Evolutionary conservation across 75 land plant genomes (phyloP), one percentile per base, ranked within the genome.

Genomic region (Picea sitchensis): DNA sequence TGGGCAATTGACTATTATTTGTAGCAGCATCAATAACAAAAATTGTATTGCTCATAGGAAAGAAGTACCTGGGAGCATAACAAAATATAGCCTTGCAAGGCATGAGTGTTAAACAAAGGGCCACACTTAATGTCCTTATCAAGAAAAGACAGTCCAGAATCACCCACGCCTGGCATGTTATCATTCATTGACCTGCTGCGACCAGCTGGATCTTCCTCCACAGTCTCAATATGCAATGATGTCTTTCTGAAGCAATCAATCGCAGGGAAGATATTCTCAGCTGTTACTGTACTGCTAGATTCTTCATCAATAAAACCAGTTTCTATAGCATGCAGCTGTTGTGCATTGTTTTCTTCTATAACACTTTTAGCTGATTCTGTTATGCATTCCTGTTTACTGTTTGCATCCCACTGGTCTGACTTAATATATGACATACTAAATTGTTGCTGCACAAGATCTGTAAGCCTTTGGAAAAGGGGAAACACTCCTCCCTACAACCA

Each of bases 51-150:
- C 31, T 51, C 21, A 59, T 38, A 81, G 18, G 26, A 76, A n/a
- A n/a, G n/a, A 54, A 59, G 1, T 84, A 96, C 99, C 95, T 96
- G 99, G 60, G 95, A 87, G 78, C 98, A 94, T 20, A 96, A 80
- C 51, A 96, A 83, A 79, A 96, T 78, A 74, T 96, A 96, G 41
- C 91, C 93, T 81, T 96, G 99, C 79, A 96, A 81, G 1, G 92
- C 95, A 59, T 83, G 80, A 76, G 88, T 71, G 76, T 96, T 82
- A 73, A 88, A 94, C 26, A 96, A 79, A 77, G 99, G 98, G 2
- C 87, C 90, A 14, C 64, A 75, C 67, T 82, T 56, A 51, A 67
- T 30, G 14, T 61, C 78, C 18, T 62, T 34, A 36, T 77, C 61
- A 60, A 87, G 41, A 56, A 86, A 87, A 31, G 74, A 21, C 51